Evolutionary conservation across 345 rosid species (phyloP), one percentile per base, ranked within the genome.

Genomic region (Rhodomyrtus tomentosa): DNA sequence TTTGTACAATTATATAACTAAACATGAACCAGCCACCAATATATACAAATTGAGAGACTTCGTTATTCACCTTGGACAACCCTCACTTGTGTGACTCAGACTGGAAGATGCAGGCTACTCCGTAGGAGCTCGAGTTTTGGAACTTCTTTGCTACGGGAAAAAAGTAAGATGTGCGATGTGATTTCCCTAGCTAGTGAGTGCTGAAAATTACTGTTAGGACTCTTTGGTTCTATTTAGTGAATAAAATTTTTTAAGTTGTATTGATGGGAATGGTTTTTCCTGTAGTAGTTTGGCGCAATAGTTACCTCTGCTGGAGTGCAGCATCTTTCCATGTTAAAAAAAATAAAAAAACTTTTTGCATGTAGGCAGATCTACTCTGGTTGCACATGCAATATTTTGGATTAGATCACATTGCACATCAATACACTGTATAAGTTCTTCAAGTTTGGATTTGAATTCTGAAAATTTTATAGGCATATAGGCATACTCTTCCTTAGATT

Each of bases 91-190:
- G 40, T 87, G 82, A 81, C 62, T 73, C 87, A 97, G 98, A 89
- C 90, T 97, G 85, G 99, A 97, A 92, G 98, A 95, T 90, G 99
- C 98, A 48, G 98, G 99, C 48, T 95, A 93, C 84, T 94, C 98
- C 29, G 96, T 95, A 38, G 98, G 99, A 52, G 94, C 95, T 88
- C 93, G 98, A 76, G 94, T 94, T 90, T 89, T 95, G 42, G 98
- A 95, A 87, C 98, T 95, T 87, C 95, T 97, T 85, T 97, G 98
- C 89, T 93, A 95, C 56, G 88, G 98, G 58, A 98, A 95, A 29
- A 97, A 94, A 94, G 99, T 95, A 85, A 18, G 68, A 38, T 20
- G 14, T 36, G 36, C 42, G 36, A 7, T 25, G n/a, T 36, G 48
- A 10, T 85, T 49, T 81, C 48, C 53, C 27, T 50, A 6, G 55